Base-by-base conservation (phyloP, 192 early-diverging fungal genomes). In the Backusella luteola region DNA sequence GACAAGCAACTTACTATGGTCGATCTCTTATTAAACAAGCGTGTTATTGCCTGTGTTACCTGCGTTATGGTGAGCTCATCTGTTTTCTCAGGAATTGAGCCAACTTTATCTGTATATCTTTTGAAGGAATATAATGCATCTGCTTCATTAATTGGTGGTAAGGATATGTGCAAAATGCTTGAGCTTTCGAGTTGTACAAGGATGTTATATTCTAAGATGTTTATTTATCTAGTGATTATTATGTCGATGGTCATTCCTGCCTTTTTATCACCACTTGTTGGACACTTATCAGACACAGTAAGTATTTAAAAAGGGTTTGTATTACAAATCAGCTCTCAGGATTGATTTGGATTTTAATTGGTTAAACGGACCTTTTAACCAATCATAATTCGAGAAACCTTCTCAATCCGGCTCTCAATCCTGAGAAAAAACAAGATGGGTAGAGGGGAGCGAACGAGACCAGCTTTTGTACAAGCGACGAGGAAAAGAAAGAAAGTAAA, bases 181-280 rank as follows among this genome's bases (percentile, higher is more conserved):
- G 21, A 29, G 29, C 26, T 63, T 63, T 29, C 12, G 2, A 1
- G 9, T 59, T 59, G 21, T 8, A 1, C 23, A 12, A 63, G 11
- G 23, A 63, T 3, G 12, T 1, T 19, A 46, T 32, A 32, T 52
- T 11, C 14, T 39, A 39, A 23, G 19, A 79, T 84, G 44, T 66
- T 15, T 68, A 14, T 42, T 53, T 53, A 49, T 44, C 3, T 67
- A 80, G 79, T 92, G 6, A 83, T 95, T 29, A 91, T 92, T 74
- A 84, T 90, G 1, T 85, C 91, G 0, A 85, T 94, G 56, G 89
- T 93, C 3, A 79, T 93, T 26, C 94, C 94, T 34, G 90, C 89
- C 35, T 84, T 89, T 35, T 73, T 93, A 26, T 78, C 86, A 4
- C 90, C 91, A 11, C 26, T 85, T 0, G 83, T 90, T 14, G 94